Conservation (phyloP, 257 asterid species). For the Anisodus tanguticus region DNA sequence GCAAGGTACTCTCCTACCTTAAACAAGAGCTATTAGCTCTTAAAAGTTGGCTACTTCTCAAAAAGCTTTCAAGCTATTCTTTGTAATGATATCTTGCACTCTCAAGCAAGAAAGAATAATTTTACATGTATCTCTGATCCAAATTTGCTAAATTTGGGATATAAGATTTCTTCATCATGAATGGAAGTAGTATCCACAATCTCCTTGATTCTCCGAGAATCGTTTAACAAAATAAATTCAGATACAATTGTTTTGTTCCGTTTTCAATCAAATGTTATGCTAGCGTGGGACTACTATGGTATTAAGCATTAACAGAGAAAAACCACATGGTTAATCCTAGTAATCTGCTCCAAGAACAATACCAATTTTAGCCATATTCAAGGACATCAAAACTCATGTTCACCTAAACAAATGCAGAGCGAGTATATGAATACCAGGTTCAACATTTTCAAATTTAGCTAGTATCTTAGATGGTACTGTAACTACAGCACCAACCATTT, state of each 20-base stretch:
- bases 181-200: constrained; percentile 18
- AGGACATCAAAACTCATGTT: constrained; percentile 6
- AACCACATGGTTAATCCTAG: not conserved
- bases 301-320: constrained; percentile 2
- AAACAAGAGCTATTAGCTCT: not conserved
- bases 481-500: not conserved
- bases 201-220: not conserved
- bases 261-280: not conserved
- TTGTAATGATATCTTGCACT: not conserved
- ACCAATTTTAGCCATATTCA: not conserved
- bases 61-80: not conserved
- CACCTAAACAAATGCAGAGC: not conserved
- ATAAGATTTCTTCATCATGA: not conserved
- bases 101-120: not conserved
- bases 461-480: constrained; percentile 1
- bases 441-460: not conserved
- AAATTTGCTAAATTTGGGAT: not conserved
- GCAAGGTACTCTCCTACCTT: constrained; percentile 7
- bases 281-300: not conserved
- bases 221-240: constrained; percentile 5
- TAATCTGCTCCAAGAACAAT: not conserved
- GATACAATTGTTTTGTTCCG: constrained; percentile 14
- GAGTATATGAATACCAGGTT: not conserved
- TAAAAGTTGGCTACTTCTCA: not conserved
- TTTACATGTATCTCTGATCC: not conserved